phyloP scores from a whole-genome alignment of 306 rosid species.

The Quercus agrifolia region DNA sequence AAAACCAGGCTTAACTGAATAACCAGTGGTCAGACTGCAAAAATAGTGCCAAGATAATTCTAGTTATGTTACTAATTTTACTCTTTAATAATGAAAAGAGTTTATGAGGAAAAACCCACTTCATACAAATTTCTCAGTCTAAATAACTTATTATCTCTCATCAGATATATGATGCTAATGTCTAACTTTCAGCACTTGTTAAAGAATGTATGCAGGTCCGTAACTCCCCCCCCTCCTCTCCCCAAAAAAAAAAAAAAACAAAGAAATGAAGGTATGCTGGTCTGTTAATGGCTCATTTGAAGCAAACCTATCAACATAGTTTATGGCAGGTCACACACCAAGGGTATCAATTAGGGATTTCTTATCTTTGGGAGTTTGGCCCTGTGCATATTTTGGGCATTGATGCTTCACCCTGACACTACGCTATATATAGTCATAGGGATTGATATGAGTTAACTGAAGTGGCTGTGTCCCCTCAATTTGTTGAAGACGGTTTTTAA shows the following conservation, averaged over 20 bases:
- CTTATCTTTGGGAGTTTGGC: not conserved
- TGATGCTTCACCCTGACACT: not conserved
- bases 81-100: not conserved
- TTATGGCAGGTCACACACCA: not conserved
- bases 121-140: not conserved
- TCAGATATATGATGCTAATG: not conserved
- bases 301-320: not conserved
- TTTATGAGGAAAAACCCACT: not conserved
- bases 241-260: no score
- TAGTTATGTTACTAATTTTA: not conserved
- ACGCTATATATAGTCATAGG: no score
- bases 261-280: not conserved
- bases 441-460: no score
- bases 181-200: not conserved
- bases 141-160: not conserved
- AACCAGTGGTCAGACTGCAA: no score
- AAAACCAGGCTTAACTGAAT: no score
- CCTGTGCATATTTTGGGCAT: not conserved
- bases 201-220: no score
- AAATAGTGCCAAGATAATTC: not conserved
- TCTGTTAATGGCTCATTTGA: not conserved
- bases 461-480: no score
- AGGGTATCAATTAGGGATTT: not conserved
- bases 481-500: no score
- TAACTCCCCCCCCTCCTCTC: no score